A percentile compares a stretch with the other conserved stretches of the same genome.
These are phyloP conservation scores for Ulota crispa DNA, from an alignment of 225 moss, liverwort and hornwort genomes.

Conservation along the genomic window DNA sequence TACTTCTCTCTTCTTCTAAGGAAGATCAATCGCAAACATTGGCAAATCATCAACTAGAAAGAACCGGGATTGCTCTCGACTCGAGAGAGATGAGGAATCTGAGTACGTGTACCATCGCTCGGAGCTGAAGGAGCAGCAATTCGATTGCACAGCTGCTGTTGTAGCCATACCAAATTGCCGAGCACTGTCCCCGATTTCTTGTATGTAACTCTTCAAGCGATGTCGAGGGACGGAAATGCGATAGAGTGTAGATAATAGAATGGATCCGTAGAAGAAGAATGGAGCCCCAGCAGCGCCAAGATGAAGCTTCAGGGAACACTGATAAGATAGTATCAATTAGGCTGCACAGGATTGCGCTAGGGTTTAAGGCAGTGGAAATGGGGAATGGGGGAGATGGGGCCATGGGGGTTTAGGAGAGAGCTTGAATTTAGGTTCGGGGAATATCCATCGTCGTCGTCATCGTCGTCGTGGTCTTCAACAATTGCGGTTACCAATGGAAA, in stretches of 20 bases:
- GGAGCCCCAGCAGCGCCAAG: not conserved
- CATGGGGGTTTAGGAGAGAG: not conserved
- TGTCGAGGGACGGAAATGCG: not conserved
- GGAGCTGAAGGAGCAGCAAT: constrained; percentile 28
- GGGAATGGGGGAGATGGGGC: too few species aligned
- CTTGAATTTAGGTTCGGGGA: not conserved
- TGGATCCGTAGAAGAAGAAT: not conserved
- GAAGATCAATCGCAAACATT: not conserved
- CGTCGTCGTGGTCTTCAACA: too few species aligned
- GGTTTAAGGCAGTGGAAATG: constrained; percentile 13
- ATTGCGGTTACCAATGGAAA: not conserved
- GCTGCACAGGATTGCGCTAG: not conserved
- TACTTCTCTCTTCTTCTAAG: not conserved
- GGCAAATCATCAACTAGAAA: not conserved
- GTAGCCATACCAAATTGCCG: constrained; percentile 33
- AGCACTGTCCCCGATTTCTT: not conserved
- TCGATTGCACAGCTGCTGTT: constrained; percentile 33
- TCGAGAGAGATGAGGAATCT: not conserved
- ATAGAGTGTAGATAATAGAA: not conserved
- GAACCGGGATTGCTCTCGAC: too few species aligned
- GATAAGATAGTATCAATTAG: too few species aligned
- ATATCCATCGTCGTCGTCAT: not conserved
- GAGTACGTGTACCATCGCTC: constrained; percentile 27
- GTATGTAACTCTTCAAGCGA: not conserved
- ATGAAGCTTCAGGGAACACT: constrained; percentile 7